Evolutionary conservation across 176 grass and related monocot genomes (phyloP).

Genomic region (Neostapfia colusana): DNA sequence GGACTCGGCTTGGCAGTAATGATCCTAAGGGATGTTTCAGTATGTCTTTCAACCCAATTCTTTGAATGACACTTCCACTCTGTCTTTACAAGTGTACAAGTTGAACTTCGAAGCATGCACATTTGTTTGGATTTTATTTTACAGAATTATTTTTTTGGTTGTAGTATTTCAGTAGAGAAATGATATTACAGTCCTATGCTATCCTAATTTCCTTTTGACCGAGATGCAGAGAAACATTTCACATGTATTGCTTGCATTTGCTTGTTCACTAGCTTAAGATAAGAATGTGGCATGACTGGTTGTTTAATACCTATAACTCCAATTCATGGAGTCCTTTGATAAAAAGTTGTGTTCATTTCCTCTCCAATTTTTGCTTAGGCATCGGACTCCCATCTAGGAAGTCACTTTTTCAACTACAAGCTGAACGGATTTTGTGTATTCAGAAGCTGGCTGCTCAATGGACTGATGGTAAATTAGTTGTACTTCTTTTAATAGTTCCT

Average conservation of each 20-base stretch:
- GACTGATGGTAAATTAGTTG: constrained; percentile 56
- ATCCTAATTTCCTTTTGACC: not conserved
- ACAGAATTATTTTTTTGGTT: not conserved
- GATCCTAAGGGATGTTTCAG: constrained; percentile 93
- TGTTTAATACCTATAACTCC: not conserved
- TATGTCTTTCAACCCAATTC: constrained; percentile 42
- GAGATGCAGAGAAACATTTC: not conserved
- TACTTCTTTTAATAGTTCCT: not conserved
- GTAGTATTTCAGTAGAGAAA: not conserved
- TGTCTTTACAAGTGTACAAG: not conserved
- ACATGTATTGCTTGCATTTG: not conserved
- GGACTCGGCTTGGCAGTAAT: constrained; percentile 73
- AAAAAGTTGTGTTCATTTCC: constrained; percentile 20
- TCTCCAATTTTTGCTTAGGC: constrained; percentile 41
- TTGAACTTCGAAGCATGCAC: not conserved
- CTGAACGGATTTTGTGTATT: constrained; percentile 80
- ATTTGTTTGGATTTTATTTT: not conserved
- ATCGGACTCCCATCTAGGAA: constrained; percentile 83
- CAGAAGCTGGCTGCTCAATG: constrained; percentile 82
- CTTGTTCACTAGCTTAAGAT: not conserved
- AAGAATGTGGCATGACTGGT: not conserved
- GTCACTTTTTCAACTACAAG: constrained; percentile 89
- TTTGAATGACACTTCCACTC: not conserved
- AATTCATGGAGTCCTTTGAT: constrained; percentile 10
- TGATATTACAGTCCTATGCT: constrained; percentile 1